Evolutionary conservation across 495 filamentous ascomycete genomes (phyloP).

Genomic region (Hyphodiscus hymeniophilus): DNA sequence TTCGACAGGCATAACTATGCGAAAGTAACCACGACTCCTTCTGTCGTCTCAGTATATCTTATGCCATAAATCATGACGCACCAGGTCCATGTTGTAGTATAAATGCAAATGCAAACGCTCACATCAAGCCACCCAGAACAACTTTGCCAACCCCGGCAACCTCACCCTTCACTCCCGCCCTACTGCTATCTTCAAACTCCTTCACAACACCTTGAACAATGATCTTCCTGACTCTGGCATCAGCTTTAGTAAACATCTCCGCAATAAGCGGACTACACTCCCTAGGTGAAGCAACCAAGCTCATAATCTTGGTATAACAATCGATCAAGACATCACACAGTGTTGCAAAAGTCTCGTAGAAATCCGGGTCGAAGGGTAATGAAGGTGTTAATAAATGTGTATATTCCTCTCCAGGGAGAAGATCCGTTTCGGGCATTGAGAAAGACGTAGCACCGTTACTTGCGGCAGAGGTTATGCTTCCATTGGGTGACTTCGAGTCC

Average conservation of each 20-base stretch:
- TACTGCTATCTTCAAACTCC: conserved; percentile 86
- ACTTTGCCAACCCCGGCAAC: conserved; percentile 77
- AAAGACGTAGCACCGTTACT: conserved; percentile 13
- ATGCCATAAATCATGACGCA: conserved; percentile 7
- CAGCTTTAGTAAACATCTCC: conserved; percentile 85
- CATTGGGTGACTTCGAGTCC: conserved; percentile 35
- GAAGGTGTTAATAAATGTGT: conserved; percentile 79
- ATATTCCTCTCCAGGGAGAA: conserved; percentile 70
- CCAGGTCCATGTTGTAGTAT: conserved; percentile 2
- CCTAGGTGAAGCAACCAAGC: conserved; percentile 55
- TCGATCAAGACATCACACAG: conserved; percentile 94
- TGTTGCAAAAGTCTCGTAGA: conserved; percentile 94
- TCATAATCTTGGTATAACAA: conserved; percentile 71
- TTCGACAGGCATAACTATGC: not conserved
- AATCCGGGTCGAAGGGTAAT: conserved; percentile 96
- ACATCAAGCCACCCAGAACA: conserved; percentile 84
- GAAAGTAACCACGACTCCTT: not conserved
- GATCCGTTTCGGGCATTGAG: conserved; percentile 32
- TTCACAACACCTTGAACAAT: conserved; percentile 76
- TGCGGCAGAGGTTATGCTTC: conserved; percentile 28
- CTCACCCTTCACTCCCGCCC: conserved; percentile 67
- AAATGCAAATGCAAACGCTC: conserved; percentile 23
- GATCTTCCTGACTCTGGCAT: conserved; percentile 74
- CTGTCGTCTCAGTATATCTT: not conserved
- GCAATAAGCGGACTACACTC: conserved; percentile 54